These are phyloP conservation scores for Boletus reticulatus DNA, from an alignment of 768 basidiomycete genomes.

Conservation along the genomic window DNA sequence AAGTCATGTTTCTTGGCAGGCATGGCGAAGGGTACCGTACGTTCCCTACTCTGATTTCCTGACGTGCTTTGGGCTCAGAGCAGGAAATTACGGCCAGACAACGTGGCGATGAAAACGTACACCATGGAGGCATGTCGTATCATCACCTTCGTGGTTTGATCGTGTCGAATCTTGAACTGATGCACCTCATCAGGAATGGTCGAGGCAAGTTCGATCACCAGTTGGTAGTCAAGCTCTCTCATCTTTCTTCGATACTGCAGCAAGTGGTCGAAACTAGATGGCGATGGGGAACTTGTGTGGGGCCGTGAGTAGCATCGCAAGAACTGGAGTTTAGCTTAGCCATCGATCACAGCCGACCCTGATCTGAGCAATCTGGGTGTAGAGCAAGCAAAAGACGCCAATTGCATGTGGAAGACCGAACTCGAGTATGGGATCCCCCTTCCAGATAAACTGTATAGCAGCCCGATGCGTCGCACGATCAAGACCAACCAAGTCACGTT, in stretches of 20 bases:
- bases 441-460: constrained; percentile 57
- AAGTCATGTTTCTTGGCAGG: constrained; percentile 61
- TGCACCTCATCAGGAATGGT: constrained; percentile 47
- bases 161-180: background rate
- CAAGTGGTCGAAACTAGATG: constrained; percentile 60
- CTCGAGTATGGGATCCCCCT: constrained; percentile 39
- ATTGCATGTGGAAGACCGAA: constrained; percentile 49
- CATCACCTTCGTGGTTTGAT: background rate
- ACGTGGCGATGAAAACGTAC: constrained; percentile 66
- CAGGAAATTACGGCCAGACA: constrained; percentile 58
- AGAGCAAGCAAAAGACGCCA: constrained; percentile 49
- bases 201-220: constrained; percentile 41
- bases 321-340: background rate
- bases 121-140: constrained; percentile 40
- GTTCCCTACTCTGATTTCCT: constrained; percentile 21
- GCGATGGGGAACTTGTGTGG: constrained; percentile 68
- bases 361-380: constrained; percentile 57
- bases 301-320: constrained; percentile 52
- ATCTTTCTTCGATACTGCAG: background rate
- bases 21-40: constrained; percentile 76
- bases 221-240: background rate
- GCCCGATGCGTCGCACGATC: constrained; percentile 62
- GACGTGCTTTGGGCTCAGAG: constrained; percentile 26
- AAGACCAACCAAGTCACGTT: constrained; percentile 57
- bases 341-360: constrained; percentile 52